A percentile compares a stretch with the other conserved stretches of the same genome.
phyloP scores from a whole-genome alignment of 305 asterid species.

The Nicotiana rustica region DNA sequence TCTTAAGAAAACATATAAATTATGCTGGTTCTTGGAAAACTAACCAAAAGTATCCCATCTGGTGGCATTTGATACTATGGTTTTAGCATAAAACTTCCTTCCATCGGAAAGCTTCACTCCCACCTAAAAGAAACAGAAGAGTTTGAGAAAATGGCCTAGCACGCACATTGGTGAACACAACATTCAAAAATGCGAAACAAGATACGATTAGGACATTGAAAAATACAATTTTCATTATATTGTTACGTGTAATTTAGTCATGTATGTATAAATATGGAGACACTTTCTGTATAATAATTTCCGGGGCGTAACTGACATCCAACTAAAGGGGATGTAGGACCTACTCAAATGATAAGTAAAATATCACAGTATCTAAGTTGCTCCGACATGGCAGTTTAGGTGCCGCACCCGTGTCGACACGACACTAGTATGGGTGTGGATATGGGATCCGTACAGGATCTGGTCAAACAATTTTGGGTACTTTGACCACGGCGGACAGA shows the following conservation, averaged over 20 bases:
- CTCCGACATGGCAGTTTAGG: too few relatives aligned
- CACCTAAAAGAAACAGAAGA: slow-evolving; percentile 59
- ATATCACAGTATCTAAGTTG: neutral
- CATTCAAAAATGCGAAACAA: too few relatives aligned
- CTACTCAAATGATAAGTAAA: neutral
- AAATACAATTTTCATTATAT: neutral
- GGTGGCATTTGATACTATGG: slow-evolving; percentile 92
- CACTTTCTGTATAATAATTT: neutral
- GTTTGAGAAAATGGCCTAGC: neutral
- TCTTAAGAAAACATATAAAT: neutral
- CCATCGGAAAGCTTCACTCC: slow-evolving; percentile 95
- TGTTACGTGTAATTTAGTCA: neutral
- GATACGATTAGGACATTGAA: neutral
- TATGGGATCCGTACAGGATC: too few relatives aligned
- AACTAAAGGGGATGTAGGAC: neutral
- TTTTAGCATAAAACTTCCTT: slow-evolving; percentile 81
- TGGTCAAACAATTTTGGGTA: too few relatives aligned
- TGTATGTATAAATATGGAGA: neutral
- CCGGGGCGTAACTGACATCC: neutral
- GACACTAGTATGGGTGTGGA: too few relatives aligned
- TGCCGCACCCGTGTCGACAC: too few relatives aligned
- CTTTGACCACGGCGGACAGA: too few relatives aligned
- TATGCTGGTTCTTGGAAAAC: slow-evolving; percentile 36
- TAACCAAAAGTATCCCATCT: slow-evolving; percentile 99
- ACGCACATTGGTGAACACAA: neutral